These are phyloP conservation scores for Stachybotrys elegans DNA, from an alignment of 2,329 filamentous ascomycete genomes.

Conservation along the genomic window DNA sequence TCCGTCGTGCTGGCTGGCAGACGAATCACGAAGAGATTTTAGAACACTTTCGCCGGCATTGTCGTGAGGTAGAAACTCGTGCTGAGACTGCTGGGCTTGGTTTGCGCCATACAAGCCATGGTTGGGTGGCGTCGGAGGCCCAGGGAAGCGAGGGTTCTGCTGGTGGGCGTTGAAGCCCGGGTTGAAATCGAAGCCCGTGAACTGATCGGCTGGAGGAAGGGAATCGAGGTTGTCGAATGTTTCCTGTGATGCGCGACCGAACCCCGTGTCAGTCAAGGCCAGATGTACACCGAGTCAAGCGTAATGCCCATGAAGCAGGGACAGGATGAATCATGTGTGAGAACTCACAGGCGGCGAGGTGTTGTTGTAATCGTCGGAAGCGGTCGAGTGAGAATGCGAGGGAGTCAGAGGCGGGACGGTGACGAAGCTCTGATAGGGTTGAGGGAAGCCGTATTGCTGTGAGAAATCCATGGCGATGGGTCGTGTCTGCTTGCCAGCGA, in stretches of 20 bases:
- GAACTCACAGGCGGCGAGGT: conserved; percentile 51
- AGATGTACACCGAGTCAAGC: background rate
- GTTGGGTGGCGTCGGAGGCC: conserved; percentile 48
- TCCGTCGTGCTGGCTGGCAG: no score
- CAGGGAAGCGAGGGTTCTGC: conserved; percentile 30
- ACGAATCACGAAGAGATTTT: conserved; percentile 28
- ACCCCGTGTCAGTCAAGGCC: conserved; percentile 3
- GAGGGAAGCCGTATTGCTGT: conserved; percentile 40
- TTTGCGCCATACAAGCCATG: conserved; percentile 24
- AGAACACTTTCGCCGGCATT: conserved; percentile 13
- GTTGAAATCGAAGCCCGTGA: conserved; percentile 39
- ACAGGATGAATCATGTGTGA: conserved; percentile 4
- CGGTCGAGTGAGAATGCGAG: conserved; percentile 49
- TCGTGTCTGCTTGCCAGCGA: no score
- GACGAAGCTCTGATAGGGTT: conserved; percentile 51
- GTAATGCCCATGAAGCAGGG: conserved; percentile 5
- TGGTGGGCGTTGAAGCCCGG: conserved; percentile 31
- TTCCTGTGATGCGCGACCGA: conserved; percentile 36
- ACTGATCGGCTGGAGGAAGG: conserved; percentile 42
- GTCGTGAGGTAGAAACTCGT: conserved; percentile 18
- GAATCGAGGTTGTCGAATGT: conserved; percentile 45
- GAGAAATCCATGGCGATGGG: conserved; percentile 47
- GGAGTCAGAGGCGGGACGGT: conserved; percentile 49
- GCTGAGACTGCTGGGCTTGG: conserved; percentile 16
- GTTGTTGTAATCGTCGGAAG: conserved; percentile 49